Conservation (phyloP, 73 alveolate species). For the Blepharisma japonicum region DNA sequence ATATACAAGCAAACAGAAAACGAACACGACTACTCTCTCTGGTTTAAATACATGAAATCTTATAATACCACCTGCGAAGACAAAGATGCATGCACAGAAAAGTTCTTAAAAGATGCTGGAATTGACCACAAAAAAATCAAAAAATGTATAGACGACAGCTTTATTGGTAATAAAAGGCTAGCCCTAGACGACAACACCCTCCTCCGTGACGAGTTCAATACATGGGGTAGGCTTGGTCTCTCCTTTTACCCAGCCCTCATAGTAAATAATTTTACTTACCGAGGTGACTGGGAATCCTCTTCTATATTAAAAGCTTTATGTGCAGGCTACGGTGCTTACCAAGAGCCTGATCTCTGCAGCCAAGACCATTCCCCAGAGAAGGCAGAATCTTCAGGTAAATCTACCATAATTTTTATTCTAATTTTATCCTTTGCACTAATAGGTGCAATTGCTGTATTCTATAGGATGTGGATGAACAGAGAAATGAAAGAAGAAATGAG, state of each 20-base stretch:
- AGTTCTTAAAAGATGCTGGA: conserved; percentile 3
- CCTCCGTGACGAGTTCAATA: conserved; percentile 27
- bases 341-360: conserved; percentile 33
- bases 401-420: conserved; percentile 7
- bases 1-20: conserved; percentile 39
- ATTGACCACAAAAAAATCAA: conserved; percentile 28
- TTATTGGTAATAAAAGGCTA: conserved; percentile 25
- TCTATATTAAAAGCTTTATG: conserved; percentile 48
- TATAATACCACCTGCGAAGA: background rate
- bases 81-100: conserved; percentile 23
- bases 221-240: conserved; percentile 7
- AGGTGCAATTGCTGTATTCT: background rate
- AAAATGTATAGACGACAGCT: conserved; percentile 32
- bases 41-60: conserved; percentile 35
- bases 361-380: background rate
- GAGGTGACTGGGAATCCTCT: conserved; percentile 45
- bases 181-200: conserved; percentile 36
- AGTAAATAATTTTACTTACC: conserved; percentile 33
- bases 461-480: background rate
- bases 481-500: conserved; percentile 28
- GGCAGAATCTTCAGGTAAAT: background rate
- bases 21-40: conserved; percentile 36
- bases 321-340: conserved; percentile 30
- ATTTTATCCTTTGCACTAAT: background rate
- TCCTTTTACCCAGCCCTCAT: conserved; percentile 36